Conservation (phyloP, 176 grass and related monocot genomes). For the Eragrostis nindensis region DNA sequence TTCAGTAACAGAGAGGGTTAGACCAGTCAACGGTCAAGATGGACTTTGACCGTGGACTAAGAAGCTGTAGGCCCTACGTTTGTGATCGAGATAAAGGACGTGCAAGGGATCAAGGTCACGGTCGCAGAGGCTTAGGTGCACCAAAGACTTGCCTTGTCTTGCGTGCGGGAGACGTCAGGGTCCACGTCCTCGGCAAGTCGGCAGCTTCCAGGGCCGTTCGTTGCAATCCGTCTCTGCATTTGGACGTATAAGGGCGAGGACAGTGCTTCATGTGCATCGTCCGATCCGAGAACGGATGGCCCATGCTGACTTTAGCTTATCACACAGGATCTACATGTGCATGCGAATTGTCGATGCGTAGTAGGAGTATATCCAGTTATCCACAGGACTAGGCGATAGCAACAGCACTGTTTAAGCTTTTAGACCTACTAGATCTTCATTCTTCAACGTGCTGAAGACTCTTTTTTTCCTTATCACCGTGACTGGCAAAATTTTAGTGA, state of each 20-base stretch:
- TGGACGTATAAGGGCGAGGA: background rate
- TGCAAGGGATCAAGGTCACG: background rate
- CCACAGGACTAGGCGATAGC: background rate
- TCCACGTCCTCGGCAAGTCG: slow-evolving; percentile 6
- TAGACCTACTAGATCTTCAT: background rate
- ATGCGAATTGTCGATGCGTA: background rate
- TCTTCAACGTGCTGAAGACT: background rate
- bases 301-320: background rate
- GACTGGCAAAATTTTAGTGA: background rate
- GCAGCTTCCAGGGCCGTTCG: background rate
- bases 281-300: background rate
- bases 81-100: background rate
- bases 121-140: background rate
- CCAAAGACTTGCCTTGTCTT: slow-evolving; percentile 6
- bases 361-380: background rate
- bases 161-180: slow-evolving; percentile 42
- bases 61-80: background rate
- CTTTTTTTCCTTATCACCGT: background rate
- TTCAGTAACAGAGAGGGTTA: background rate
- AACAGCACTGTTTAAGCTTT: background rate
- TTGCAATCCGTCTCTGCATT: background rate
- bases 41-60: slow-evolving; percentile 42
- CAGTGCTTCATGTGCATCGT: slow-evolving; percentile 9
- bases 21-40: slow-evolving; percentile 47
- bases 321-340: too few relatives aligned